Percentiles rank a stretch among this genome's conserved stretches.
Evolutionary conservation across 208 protist genomes (phyloP).

Genomic region (Trypanosoma rangeli): DNA sequence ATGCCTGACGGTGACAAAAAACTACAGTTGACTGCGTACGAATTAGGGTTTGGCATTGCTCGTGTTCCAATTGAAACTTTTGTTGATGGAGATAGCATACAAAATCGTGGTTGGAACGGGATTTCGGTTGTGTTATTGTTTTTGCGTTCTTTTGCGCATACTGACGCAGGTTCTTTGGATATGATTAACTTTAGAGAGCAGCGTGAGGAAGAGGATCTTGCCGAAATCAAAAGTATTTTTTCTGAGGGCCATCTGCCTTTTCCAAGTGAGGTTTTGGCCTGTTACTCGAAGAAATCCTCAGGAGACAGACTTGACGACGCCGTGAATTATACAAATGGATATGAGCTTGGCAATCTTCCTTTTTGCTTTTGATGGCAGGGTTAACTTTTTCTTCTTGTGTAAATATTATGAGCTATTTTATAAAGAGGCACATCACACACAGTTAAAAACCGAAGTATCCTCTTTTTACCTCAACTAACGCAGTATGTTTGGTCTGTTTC

Average conservation of each 20-base stretch:
- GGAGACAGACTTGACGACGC: not conserved
- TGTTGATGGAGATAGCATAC: slow-evolving; percentile 25
- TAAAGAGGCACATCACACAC: no score
- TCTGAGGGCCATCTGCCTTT: slow-evolving; percentile 1
- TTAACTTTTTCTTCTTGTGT: not conserved
- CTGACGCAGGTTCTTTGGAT: not conserved
- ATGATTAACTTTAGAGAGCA: not conserved
- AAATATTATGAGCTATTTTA: not conserved
- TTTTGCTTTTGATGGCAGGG: not conserved
- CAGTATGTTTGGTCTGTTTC: no score
- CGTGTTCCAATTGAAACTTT: slow-evolving; percentile 37
- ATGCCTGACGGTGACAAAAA: slow-evolving; percentile 46
- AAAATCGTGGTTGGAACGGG: slow-evolving; percentile 37
- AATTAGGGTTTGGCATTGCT: slow-evolving; percentile 38
- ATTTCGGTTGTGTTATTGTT: slow-evolving; percentile 48
- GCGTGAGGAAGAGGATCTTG: slow-evolving; percentile 18
- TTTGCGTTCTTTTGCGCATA: not conserved
- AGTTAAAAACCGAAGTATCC: no score
- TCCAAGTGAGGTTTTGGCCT: slow-evolving; percentile 4
- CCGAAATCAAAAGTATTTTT: slow-evolving; percentile 6
- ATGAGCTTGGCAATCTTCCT: slow-evolving; percentile 12
- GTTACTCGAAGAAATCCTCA: slow-evolving; percentile 12
- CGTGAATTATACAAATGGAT: not conserved
- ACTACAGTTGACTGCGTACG: slow-evolving; percentile 32
- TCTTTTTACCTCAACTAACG: no score